phyloP scores from a whole-genome alignment of 2,329 filamentous ascomycete species.

The Exophiala sp. region DNA sequence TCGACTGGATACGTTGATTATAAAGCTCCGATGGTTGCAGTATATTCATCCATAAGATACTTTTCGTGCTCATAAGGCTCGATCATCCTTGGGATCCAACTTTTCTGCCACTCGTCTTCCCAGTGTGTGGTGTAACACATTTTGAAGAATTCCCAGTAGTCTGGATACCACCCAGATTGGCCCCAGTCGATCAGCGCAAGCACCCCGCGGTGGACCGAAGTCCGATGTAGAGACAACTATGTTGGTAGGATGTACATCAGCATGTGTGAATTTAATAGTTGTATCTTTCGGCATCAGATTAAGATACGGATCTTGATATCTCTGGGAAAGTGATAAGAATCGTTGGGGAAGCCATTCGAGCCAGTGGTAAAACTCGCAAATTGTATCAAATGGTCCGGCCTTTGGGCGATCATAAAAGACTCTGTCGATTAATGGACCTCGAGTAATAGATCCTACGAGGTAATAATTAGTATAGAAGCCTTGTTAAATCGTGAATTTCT shows the following conservation, averaged over 20 bases:
- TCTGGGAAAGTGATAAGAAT: background rate
- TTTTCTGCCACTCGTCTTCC: conserved; percentile 22
- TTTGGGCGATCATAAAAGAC: conserved; percentile 8
- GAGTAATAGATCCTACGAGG: conserved; percentile 6
- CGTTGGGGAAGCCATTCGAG: conserved; percentile 8
- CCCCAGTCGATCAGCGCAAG: conserved; percentile 33
- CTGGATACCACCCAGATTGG: conserved; percentile 34
- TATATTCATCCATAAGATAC: conserved; percentile 10
- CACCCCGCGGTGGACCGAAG: conserved; percentile 16
- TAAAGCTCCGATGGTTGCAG: conserved; percentile 8
- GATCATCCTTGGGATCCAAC: conserved; percentile 26
- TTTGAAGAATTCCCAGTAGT: conserved; percentile 36
- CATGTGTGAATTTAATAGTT: conserved; percentile 34
- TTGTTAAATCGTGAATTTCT: conserved; percentile 1
- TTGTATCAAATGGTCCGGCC: conserved; percentile 2
- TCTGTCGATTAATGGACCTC: conserved; percentile 3
- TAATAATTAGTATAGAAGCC: background rate
- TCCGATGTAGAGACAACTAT: conserved; percentile 30
- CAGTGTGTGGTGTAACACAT: conserved; percentile 12
- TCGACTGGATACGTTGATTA: no score
- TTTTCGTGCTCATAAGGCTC: conserved; percentile 4
- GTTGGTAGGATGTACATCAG: conserved; percentile 35
- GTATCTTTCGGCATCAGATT: conserved; percentile 30
- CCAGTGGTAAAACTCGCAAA: conserved; percentile 1
- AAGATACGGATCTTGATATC: conserved; percentile 7